Conservation (phyloP, 208 protist species). For the Leishmania guyanensis region DNA sequence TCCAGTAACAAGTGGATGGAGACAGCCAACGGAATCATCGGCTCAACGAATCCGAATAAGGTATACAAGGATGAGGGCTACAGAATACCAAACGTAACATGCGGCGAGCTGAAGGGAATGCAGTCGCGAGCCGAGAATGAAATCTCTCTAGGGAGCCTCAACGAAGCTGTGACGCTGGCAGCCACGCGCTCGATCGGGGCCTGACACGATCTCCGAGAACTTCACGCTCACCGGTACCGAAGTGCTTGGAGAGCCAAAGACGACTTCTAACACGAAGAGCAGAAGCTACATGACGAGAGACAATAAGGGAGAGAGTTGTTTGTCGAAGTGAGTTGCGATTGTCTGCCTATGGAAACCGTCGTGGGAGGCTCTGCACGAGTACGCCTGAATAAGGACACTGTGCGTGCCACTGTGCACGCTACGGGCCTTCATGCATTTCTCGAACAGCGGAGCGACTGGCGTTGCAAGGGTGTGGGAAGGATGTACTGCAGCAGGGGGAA, state of each 20-base stretch:
- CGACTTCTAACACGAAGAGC: not conserved
- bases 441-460: not conserved
- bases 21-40: constrained; percentile 51
- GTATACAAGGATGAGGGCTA: constrained; percentile 38
- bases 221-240: constrained; percentile 1
- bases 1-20: constrained; percentile 69
- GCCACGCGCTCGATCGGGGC: constrained; percentile 18
- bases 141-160: constrained; percentile 25
- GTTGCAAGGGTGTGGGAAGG: not conserved
- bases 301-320: not conserved
- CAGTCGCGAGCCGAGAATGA: constrained; percentile 13
- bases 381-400: not conserved
- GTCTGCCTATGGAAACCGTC: too few species aligned
- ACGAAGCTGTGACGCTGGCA: constrained; percentile 27
- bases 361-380: not conserved
- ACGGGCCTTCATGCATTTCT: not conserved
- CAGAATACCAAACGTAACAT: constrained; percentile 16
- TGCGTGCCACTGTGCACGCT: not conserved
- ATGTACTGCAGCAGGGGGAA: not conserved
- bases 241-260: not conserved
- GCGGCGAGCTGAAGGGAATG: constrained; percentile 23
- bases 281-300: not conserved
- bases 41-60: constrained; percentile 64
- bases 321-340: not conserved
- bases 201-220: not conserved